Base-by-base conservation (phyloP, 805 yeast genomes). In the Cyberlindnera xylosilytica region DNA sequence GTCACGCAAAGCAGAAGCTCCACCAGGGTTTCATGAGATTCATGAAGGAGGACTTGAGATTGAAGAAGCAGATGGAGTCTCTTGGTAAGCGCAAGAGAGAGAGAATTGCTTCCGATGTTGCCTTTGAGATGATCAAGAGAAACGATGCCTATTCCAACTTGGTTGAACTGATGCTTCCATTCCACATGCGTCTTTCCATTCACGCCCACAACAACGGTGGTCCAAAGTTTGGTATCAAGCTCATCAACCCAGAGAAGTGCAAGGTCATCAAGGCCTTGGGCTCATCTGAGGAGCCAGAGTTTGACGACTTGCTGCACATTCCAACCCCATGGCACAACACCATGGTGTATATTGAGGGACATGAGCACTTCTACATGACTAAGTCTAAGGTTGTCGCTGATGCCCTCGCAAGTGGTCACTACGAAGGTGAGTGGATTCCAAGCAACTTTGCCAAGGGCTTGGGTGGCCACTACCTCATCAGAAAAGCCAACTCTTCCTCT, bases 251-350 rank as follows among this genome's bases (percentile, higher is more conserved):
- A 6, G 63, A 64, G 2, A 64, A 66, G 34, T 76, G 81, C 48
- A 66, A 63, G 37, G 73, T 73, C 13, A 70, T 77, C 15, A 68
- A 62, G 38, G 63, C 72, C n/a, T 57, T 78, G 26, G 62, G 60
- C 20, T 61, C 58, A 19, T 39, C 54, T 20, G 62, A 54, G 15
- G 73, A 72, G 38, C 81, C 78, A 2, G 54, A 54, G 20, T 70
- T 63, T 53, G 78, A 73, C 34, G 82, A 76, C 49, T 62, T 74
- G 49, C 66, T 79, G 44, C 84, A 79, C 56, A 77, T 79, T 44
- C 83, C 84, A 38, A 78, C 83, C 0, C 83, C 84, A 36, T 79
- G 83, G 83, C 84, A 78, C 58, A 79, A 79, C 50, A 64, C 76
- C 39, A 69, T 78, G 12, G 72, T 74, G 20, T 62, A 64, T 38